A percentile compares a stretch with the other conserved stretches of the same genome.
These are phyloP conservation scores for Pneumocystis sp. DNA, from an alignment of 1,139 yeast genomes.

Conservation along the genomic window DNA sequence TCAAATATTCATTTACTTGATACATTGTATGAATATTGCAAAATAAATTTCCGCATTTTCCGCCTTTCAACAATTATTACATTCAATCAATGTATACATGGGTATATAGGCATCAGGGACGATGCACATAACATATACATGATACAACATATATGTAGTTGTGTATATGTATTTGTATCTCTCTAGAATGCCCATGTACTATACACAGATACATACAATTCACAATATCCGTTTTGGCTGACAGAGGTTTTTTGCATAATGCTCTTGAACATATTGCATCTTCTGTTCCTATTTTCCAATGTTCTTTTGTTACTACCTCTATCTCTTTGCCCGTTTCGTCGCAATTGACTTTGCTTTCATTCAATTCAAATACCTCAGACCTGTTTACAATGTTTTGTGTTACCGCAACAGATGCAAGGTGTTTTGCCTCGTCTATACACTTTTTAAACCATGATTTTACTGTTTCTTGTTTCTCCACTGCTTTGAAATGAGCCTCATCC, in stretches of 20 bases:
- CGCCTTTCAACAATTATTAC: constrained; percentile 24
- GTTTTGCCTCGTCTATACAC: neutral
- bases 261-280: constrained; percentile 22
- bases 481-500: neutral
- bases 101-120: too few species aligned
- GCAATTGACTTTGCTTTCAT: constrained; percentile 6
- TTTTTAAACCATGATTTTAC: neutral
- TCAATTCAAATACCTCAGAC: constrained; percentile 4
- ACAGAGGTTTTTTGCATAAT: constrained; percentile 16
- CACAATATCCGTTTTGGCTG: neutral
- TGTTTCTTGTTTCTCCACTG: neutral
- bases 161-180: neutral
- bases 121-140: too few species aligned
- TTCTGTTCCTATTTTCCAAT: constrained; percentile 45
- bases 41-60: constrained; percentile 52
- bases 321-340: constrained; percentile 6
- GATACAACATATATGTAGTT: too few species aligned
- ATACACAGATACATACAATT: neutral
- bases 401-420: neutral
- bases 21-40: constrained; percentile 52
- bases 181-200: neutral
- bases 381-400: neutral
- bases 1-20: constrained; percentile 16
- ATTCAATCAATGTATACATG: constrained; percentile 11
- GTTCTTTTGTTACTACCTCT: constrained; percentile 35